Conservation (phyloP, 2,329 filamentous ascomycete species). For the Coccinonectria pachysandricola region DNA sequence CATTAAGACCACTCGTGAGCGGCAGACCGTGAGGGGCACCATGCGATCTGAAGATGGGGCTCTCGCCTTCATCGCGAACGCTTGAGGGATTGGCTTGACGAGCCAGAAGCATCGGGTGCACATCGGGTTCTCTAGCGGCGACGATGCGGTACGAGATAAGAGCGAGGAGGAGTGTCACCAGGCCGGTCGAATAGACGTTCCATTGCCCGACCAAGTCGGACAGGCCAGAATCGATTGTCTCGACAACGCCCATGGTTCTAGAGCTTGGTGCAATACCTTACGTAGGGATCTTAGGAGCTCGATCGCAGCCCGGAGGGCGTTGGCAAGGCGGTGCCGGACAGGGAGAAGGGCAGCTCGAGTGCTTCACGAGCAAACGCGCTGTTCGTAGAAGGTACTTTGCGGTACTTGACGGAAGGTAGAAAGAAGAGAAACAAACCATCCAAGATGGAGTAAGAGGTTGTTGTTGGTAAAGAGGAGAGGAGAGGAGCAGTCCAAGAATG, state of each 20-base stretch:
- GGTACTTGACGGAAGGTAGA: conserved; percentile 1
- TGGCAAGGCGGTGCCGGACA: no score
- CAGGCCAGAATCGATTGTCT: conserved; percentile 61
- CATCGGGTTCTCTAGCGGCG: conserved; percentile 70
- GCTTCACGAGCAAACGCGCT: no score
- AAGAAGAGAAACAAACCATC: conserved; percentile 1
- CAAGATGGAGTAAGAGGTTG: conserved; percentile 2
- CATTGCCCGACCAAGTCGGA: conserved; percentile 64
- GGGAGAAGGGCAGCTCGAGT: no score
- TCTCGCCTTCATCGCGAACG: conserved; percentile 76
- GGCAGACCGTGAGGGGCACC: conserved; percentile 79
- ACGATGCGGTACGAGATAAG: conserved; percentile 63
- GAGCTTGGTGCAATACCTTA: no score
- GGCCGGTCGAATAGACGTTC: conserved; percentile 65
- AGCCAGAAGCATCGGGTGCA: conserved; percentile 81
- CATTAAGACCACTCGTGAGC: conserved; percentile 65
- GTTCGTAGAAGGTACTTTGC: no score
- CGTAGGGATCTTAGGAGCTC: no score
- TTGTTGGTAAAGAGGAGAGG: no score
- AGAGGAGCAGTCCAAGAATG: no score
- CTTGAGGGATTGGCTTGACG: conserved; percentile 70
- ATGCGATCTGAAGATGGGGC: conserved; percentile 74
- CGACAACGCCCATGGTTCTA: conserved; percentile 38
- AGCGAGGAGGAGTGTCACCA: conserved; percentile 55
- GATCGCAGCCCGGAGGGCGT: no score